Base-by-base conservation (phyloP, 2,329 filamentous ascomycete genomes). In the Didymella pinodella region DNA sequence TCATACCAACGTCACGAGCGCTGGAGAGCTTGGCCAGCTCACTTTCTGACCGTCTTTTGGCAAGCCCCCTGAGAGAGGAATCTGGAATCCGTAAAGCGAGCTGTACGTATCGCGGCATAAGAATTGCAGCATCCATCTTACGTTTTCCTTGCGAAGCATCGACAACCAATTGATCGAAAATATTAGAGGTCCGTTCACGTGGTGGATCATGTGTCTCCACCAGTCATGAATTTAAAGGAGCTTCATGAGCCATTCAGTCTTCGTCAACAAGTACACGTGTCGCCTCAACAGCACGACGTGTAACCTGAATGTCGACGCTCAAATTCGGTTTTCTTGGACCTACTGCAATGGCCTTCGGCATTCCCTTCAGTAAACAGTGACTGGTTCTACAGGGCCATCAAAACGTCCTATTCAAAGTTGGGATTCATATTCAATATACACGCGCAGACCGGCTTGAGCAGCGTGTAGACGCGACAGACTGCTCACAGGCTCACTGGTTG, bases 1-100 rank as follows among this genome's bases (percentile, higher is more conserved):
- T 58, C 45, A 41, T 32, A 50, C 40, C 40, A 59, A 28, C 50
- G 45, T 53, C 49, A 59, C 56, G 46, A 46, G 49, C 45, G 22
- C 16, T 43, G 32, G 7, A 54, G 41, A 50, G 11, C 5, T 34
- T 28, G 48, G 40, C 12, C 32, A 22, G 18, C 46, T 11, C 40
- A 45, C n/a, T 16, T 48, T 32, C 22, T 52, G 48, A 48, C 26
- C 44, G 26, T 28, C 40, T 49, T 12, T 48, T 20, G 38, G 25
- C 20, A 31, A n/a, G 26, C 6, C 26, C 8, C 22, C 31, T n/a
- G 2, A 18, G n/a, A 4, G 43, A 47, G 28, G 31, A 7, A 40
- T 20, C 36, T 40, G n/a, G 36, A 20, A 20, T 40, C n/a, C 11
- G 10, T 8, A 40, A 20, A 43, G 12, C 22, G 25, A n/a, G 14